Percentiles rank a stretch among this genome's conserved stretches.
Evolutionary conservation across 2,329 filamentous ascomycete species (phyloP).

Genomic region (Mycosphaerella arachidis): DNA sequence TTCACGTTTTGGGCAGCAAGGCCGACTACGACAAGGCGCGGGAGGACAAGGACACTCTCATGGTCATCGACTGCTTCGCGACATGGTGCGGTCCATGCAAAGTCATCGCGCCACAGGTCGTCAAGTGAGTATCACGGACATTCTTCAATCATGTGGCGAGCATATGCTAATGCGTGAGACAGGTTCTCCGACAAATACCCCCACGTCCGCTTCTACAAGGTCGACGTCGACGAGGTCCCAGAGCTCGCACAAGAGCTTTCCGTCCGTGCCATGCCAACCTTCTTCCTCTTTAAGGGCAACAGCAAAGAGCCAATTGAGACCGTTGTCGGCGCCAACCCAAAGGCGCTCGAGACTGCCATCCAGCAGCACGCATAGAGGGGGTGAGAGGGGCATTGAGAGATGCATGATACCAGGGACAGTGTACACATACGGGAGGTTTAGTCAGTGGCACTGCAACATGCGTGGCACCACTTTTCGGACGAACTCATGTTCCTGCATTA

Average conservation of each 20-base stretch:
- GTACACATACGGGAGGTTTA: neutral
- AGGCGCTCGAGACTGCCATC: conserved; percentile 56
- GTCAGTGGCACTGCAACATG: neutral
- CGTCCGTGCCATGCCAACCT: conserved; percentile 90
- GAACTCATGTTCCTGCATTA: neutral
- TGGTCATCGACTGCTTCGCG: conserved; percentile 83
- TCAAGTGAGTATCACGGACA: conserved; percentile 44
- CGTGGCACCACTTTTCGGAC: neutral
- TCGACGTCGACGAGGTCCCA: conserved; percentile 80
- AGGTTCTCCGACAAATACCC: conserved; percentile 59
- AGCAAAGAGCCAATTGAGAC: conserved; percentile 58
- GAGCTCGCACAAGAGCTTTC: conserved; percentile 71
- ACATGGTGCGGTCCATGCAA: conserved; percentile 96
- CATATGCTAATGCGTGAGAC: conserved; percentile 2
- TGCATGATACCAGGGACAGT: neutral
- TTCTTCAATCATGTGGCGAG: conserved; percentile 4
- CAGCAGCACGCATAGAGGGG: conserved; percentile 23
- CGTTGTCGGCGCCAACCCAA: conserved; percentile 77
- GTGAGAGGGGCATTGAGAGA: neutral
- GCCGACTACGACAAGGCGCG: conserved; percentile 54
- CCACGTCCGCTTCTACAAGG: conserved; percentile 72
- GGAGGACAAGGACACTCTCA: conserved; percentile 51
- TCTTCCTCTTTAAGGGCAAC: conserved; percentile 77
- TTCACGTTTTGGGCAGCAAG: conserved; percentile 54
- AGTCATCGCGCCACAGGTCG: conserved; percentile 72